Conservation (phyloP, 2,329 filamentous ascomycete species). For the Nigrospora oryzae region DNA sequence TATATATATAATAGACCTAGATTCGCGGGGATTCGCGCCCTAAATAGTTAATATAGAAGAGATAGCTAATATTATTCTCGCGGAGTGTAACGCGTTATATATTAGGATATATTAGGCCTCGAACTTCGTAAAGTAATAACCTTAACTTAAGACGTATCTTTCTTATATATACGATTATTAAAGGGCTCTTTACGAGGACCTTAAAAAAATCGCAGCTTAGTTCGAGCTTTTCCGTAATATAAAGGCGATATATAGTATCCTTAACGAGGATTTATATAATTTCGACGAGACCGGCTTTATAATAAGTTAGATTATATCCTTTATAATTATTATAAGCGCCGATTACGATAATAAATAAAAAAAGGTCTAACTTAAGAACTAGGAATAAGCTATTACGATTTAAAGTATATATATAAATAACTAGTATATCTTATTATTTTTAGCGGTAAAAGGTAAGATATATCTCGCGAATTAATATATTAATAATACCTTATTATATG, state of each 20-base stretch:
- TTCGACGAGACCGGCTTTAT: conserved; percentile 1
- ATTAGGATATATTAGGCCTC: too few species aligned
- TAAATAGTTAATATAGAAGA: not conserved
- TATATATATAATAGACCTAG: not conserved
- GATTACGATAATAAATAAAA: too few species aligned
- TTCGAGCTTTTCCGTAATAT: not conserved
- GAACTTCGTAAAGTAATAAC: too few species aligned
- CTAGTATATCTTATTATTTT: too few species aligned
- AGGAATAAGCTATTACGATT: not conserved
- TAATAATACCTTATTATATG: too few species aligned
- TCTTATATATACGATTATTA: too few species aligned
- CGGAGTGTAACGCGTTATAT: not conserved
- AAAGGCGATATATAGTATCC: not conserved
- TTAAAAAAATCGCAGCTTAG: not conserved
- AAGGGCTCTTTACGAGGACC: too few species aligned
- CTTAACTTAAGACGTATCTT: too few species aligned
- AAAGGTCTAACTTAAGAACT: too few species aligned
- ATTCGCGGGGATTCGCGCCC: not conserved
- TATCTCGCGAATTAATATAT: too few species aligned
- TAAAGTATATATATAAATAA: not conserved
- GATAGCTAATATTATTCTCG: not conserved
- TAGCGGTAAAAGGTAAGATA: not conserved
- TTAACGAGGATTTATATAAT: too few species aligned
- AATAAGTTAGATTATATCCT: not conserved
- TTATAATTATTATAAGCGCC: conserved; percentile 1